A percentile compares a stretch with the other conserved stretches of the same genome.
phyloP scores from a whole-genome alignment of 176 grass and related monocot species.

The Thinopyrum elongatum region DNA sequence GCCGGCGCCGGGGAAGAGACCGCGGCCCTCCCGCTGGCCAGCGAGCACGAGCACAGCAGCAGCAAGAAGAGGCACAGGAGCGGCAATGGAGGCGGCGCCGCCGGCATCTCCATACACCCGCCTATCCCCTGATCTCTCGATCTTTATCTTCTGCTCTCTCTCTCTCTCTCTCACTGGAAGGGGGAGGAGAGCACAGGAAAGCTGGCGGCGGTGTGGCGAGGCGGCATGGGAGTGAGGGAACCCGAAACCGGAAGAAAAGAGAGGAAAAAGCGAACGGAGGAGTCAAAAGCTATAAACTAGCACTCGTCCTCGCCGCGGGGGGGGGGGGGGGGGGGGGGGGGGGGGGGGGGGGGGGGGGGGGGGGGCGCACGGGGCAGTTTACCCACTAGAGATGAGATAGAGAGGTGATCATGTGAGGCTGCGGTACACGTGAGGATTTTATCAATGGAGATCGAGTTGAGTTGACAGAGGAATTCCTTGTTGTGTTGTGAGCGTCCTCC shows the following conservation, averaged over 20 bases:
- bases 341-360: background rate
- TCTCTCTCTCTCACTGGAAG: too few species aligned
- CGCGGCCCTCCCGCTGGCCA: slow-evolving; percentile 11
- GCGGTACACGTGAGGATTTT: background rate
- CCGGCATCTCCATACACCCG: background rate
- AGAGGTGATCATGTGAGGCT: background rate
- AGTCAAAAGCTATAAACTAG: background rate
- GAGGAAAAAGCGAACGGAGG: background rate
- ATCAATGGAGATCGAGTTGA: background rate
- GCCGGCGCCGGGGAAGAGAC: background rate
- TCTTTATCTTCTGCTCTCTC: background rate
- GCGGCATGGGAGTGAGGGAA: slow-evolving; percentile 15
- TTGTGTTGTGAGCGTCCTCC: background rate
- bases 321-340: background rate
- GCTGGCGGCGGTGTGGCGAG: slow-evolving; percentile 10
- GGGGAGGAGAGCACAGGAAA: background rate
- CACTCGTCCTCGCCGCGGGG: background rate
- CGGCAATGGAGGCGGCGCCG: slow-evolving; percentile 16
- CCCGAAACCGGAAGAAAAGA: background rate
- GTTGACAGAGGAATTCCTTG: background rate
- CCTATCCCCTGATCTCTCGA: background rate
- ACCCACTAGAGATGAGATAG: background rate
- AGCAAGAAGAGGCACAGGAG: background rate
- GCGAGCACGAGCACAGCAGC: background rate
- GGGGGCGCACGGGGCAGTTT: background rate